phyloP scores from a whole-genome alignment of 1,284 basidiomycete species.

The Mycosarcoma maydis region DNA sequence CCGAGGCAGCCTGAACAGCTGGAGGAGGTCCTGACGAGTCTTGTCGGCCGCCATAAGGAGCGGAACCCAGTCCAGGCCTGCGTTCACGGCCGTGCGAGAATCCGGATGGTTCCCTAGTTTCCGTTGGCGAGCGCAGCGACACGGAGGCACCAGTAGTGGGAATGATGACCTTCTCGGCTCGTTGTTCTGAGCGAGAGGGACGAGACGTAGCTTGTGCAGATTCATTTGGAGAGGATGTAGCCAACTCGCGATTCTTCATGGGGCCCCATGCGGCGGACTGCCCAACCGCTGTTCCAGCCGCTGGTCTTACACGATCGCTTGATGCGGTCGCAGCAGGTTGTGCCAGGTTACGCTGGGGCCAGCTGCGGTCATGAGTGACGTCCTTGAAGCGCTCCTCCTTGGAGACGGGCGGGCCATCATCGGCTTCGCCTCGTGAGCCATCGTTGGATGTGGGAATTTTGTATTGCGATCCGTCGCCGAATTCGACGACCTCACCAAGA shows the following conservation, averaged over 20 bases:
- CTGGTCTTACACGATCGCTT: constrained; percentile 19
- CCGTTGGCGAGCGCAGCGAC: constrained; percentile 43
- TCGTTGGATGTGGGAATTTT: constrained; percentile 52
- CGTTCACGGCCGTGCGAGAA: constrained; percentile 39
- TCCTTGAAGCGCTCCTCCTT: constrained; percentile 64
- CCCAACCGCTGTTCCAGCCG: constrained; percentile 6
- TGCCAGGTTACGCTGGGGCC: constrained; percentile 40
- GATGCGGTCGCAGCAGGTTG: constrained; percentile 4
- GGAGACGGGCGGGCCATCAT: constrained; percentile 38
- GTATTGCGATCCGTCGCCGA: constrained; percentile 65
- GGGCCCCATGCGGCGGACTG: constrained; percentile 29
- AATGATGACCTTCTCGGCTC: constrained; percentile 47
- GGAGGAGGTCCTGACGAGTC: constrained; percentile 14
- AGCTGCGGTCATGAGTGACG: constrained; percentile 59
- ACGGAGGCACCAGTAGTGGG: constrained; percentile 44
- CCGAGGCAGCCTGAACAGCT: constrained; percentile 16
- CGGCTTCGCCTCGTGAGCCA: constrained; percentile 19
- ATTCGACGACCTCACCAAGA: constrained; percentile 64
- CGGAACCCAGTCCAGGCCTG: constrained; percentile 13
- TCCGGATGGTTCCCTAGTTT: constrained; percentile 21
- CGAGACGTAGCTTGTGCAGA: constrained; percentile 11
- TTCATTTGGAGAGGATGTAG: constrained; percentile 15
- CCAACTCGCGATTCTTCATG: constrained; percentile 22
- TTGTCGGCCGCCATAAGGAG: constrained; percentile 21
- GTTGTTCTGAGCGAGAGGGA: constrained; percentile 32